A percentile compares a stretch with the other conserved stretches of the same genome.
phyloP scores from a whole-genome alignment of 352 stramenopile genomes.

The Globisporangium orthogonon region DNA sequence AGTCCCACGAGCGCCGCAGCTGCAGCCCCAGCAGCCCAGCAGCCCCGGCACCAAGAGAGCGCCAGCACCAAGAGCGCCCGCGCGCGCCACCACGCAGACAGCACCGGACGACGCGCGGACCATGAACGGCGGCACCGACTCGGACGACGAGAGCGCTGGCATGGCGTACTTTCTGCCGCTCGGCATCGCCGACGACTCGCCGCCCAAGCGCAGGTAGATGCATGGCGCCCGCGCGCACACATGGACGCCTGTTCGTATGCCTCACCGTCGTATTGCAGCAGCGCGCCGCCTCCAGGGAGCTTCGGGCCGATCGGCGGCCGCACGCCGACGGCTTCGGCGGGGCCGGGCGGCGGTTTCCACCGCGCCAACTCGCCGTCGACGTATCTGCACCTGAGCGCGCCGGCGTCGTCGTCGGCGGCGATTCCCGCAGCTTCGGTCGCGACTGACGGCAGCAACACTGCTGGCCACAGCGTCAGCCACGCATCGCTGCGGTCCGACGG shows the following conservation, averaged over 20 bases:
- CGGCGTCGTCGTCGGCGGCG: not conserved
- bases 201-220: conserved; percentile 51
- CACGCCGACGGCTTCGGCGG: conserved; percentile 6
- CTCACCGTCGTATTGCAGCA: not conserved
- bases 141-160: conserved; percentile 43
- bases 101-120: not conserved
- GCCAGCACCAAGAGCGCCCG: no score
- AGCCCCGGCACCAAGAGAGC: no score
- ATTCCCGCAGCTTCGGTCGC: not conserved
- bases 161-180: conserved; percentile 84
- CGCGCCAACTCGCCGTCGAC: conserved; percentile 10
- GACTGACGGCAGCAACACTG: not conserved
- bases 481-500: not conserved
- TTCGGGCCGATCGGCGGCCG: conserved; percentile 43
- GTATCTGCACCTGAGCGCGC: conserved; percentile 5
- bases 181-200: conserved; percentile 78
- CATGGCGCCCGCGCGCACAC: no score
- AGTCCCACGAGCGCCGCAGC: no score
- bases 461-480: conserved; percentile 1
- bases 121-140: conserved; percentile 22
- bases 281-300: conserved; percentile 16
- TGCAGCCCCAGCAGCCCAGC: no score
- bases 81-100: not conserved
- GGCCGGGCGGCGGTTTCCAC: conserved; percentile 9
- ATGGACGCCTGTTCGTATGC: no score